Percentiles rank a stretch among this genome's conserved stretches.
Conservation (phyloP, 495 filamentous ascomycete genomes). For the Neurospora hispaniola region DNA sequence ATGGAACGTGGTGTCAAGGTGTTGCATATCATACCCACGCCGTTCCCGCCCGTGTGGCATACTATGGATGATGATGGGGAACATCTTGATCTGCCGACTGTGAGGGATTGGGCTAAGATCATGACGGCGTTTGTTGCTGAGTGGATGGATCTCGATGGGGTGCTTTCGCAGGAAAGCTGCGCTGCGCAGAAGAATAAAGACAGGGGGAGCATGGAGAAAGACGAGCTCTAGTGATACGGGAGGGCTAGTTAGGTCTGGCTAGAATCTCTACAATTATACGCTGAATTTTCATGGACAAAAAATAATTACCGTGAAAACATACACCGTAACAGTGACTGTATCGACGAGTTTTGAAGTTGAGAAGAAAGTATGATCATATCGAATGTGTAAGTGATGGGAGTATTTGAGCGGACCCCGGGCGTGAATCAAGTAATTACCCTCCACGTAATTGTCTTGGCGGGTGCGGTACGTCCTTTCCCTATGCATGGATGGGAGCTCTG, state of each 20-base stretch:
- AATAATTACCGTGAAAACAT: not conserved
- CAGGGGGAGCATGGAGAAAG: constrained; percentile 7
- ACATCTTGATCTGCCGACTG: constrained; percentile 73
- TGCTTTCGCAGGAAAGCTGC: constrained; percentile 28
- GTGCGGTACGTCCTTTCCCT: not conserved
- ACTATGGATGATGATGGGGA: constrained; percentile 70
- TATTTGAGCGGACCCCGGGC: not conserved
- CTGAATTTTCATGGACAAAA: not conserved
- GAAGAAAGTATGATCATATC: constrained; percentile 6
- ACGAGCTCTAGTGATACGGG: constrained; percentile 11
- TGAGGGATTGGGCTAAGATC: constrained; percentile 80
- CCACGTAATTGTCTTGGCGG: constrained; percentile 11
- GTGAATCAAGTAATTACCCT: not conserved
- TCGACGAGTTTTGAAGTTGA: constrained; percentile 2
- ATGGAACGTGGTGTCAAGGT: constrained; percentile 74
- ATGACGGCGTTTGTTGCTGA: constrained; percentile 77
- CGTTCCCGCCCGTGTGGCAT: constrained; percentile 86
- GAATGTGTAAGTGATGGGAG: not conserved
- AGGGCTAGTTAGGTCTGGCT: not conserved
- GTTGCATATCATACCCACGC: constrained; percentile 73
- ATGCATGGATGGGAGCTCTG: constrained; percentile 5
- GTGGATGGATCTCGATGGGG: constrained; percentile 85
- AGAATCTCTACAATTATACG: not conserved
- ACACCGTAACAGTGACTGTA: not conserved
- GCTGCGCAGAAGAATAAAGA: not conserved